Evolutionary conservation across 2,329 filamentous ascomycete species (phyloP).

Genomic region (Fusarium falciforme): DNA sequence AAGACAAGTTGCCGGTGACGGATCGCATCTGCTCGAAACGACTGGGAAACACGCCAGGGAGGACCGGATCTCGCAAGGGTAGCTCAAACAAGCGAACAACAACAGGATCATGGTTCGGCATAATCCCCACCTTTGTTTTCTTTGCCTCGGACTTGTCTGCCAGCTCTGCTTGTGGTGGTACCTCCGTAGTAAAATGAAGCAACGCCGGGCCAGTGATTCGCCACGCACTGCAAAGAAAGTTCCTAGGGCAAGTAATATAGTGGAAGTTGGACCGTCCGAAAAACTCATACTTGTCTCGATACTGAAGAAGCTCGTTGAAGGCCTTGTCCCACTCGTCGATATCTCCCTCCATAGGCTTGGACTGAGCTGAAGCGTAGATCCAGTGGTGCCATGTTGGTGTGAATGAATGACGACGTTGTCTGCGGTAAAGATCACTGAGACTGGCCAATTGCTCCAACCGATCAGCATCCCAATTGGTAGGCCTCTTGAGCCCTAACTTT

Average conservation of each 20-base stretch:
- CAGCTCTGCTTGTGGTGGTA: not conserved
- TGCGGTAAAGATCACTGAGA: not conserved
- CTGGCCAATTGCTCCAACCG: not conserved
- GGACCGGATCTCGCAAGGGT: slow-evolving; percentile 2
- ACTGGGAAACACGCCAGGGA: slow-evolving; percentile 6
- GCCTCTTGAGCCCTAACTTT: not conserved
- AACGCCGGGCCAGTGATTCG: not conserved
- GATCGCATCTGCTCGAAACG: slow-evolving; percentile 5
- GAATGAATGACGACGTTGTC: not conserved
- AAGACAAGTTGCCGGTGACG: slow-evolving; percentile 3
- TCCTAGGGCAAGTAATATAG: not conserved
- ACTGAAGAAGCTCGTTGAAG: not conserved
- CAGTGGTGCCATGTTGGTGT: not conserved
- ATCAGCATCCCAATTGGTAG: not conserved
- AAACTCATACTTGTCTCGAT: not conserved
- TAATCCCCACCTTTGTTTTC: not conserved
- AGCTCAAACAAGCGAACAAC: slow-evolving; percentile 2
- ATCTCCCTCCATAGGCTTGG: not conserved
- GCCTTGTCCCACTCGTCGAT: slow-evolving; percentile 1
- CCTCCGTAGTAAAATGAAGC: not conserved
- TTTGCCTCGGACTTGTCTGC: not conserved
- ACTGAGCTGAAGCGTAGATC: slow-evolving; percentile 2
- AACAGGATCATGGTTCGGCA: not conserved
- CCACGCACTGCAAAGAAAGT: not conserved
- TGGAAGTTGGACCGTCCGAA: not conserved